Evolutionary conservation across 2,329 filamentous ascomycete genomes (phyloP), one percentile per base, ranked within the genome.

Genomic region (Polychaeton citri): DNA sequence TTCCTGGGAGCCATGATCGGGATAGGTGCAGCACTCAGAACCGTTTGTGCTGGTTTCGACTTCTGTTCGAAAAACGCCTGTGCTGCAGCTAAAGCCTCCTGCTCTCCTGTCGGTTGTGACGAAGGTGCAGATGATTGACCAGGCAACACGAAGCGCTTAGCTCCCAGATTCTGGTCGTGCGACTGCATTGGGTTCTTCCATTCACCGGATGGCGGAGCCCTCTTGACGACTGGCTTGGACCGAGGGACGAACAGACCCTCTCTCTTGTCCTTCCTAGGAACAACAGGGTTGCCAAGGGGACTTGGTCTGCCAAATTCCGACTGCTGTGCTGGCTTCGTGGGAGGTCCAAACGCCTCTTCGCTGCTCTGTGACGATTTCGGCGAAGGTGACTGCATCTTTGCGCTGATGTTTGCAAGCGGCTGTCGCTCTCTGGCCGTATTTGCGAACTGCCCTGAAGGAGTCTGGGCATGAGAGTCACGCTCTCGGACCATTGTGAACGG

Each of bases 251-350:
- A 43, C 57, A 49, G 38, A 52, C 53, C 35, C 56, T 51, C 46
- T 65, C 49, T 26, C 24, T 28, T 28, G 24, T 28, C 24, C 15
- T 15, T 28, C 15, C 15, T 28, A 5, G 15, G 4, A 3, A 31
- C 37, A 51, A 60, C 46, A 42, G 68, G 58, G 50, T 66, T 63
- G 44, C 70, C 61, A 38, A 77, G 55, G 12, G 72, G 69, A 42
- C 71, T 75, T 2, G 74, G 62, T 46, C 70, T 68, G 35, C 74
- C 74, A 48, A 77, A 78, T 46, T 75, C 65, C 26, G 68, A 62
- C 20, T 49, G 47, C 12, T 36, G 26, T 30, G 36, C 32, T 32
- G 35, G 35, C 26, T 39, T 46, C 4, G 24, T 28, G 5, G 12
- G 24, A 7, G 5, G 12, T 4, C 15, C 24, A 37, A 21, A 43